Evolutionary conservation across 345 rosid species (phyloP), one percentile per base, ranked within the genome.

Genomic region (Trapa incisa): DNA sequence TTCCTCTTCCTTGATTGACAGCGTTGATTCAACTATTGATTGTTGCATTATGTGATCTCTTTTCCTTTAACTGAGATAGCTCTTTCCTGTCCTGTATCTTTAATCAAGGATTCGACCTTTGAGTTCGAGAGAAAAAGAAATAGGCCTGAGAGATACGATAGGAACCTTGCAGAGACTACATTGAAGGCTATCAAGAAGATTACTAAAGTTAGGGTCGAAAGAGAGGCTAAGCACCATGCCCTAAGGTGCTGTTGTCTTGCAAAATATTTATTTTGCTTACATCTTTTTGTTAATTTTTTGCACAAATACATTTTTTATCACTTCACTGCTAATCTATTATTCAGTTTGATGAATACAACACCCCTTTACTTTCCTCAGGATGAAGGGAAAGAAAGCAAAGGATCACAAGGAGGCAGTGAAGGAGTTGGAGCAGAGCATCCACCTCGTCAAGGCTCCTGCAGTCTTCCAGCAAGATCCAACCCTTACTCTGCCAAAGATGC

Each of bases 61-160:
- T 58, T 22, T 22, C 10, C 35, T 10, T n/a, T 5, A 58, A 13
- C 63, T 58, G 38, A 2, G 29, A 22, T 22, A 22, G 33, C 32
- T 29, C 32, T 6, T 43, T 13, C 8, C 33, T 70, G 22, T 35
- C 5, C 69, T 60, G 72, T 61, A 62, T 39, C 68, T 48, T 61
- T 61, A 0, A 14, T 68, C 0, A 58, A 84, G 97, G 99, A 95
- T 80, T 74, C 82, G 16, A 91, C 99, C 29, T 91, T 91, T 68
- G 99, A 91, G 78, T 86, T 95, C 76, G 96, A 95, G 82, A 89
- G 93, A 80, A 91, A 87, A 82, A 82, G 97, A 56, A 95, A 95
- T 77, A 84, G 94, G 82, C 96, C 97, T 3, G 97, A 89, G 82
- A 87, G 99, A 78, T 91, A 89, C 47, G 96, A 95, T 75, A 85